phyloP scores from a whole-genome alignment of 192 early-diverging fungal genomes.

The Entrophospora sp. region DNA sequence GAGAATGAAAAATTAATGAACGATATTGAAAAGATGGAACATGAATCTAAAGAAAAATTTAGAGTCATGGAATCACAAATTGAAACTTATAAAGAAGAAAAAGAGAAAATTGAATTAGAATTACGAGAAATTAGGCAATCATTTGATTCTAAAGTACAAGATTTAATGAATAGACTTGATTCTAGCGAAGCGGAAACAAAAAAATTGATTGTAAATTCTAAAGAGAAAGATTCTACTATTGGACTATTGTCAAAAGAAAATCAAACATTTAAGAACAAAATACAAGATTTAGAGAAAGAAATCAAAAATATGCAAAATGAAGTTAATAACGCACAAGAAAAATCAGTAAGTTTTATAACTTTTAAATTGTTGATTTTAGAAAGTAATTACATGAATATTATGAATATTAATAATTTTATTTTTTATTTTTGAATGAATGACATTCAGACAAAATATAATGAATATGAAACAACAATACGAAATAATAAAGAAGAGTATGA shows the following conservation, averaged over 20 bases:
- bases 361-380: background rate
- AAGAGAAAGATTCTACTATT: background rate
- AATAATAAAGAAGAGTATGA: conserved; percentile 37
- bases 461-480: conserved; percentile 34
- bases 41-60: conserved; percentile 33
- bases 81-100: conserved; percentile 20
- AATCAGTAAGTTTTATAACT: conserved; percentile 20
- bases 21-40: conserved; percentile 30
- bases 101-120: conserved; percentile 28
- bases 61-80: conserved; percentile 18
- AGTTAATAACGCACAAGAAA: conserved; percentile 19
- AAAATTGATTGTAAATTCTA: background rate
- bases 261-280: conserved; percentile 16
- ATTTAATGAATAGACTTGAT: background rate
- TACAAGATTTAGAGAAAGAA: conserved; percentile 20
- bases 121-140: conserved; percentile 21
- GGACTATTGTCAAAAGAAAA: conserved; percentile 21
- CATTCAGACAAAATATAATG: conserved; percentile 34
- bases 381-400: background rate
- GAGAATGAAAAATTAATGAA: conserved; percentile 33
- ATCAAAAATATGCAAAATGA: conserved; percentile 23
- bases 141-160: background rate
- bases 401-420: background rate
- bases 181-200: conserved; percentile 9
- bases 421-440: background rate